These are phyloP conservation scores for Beauveria brongniartii DNA, from an alignment of 2,329 filamentous ascomycete genomes.

Conservation along the genomic window DNA sequence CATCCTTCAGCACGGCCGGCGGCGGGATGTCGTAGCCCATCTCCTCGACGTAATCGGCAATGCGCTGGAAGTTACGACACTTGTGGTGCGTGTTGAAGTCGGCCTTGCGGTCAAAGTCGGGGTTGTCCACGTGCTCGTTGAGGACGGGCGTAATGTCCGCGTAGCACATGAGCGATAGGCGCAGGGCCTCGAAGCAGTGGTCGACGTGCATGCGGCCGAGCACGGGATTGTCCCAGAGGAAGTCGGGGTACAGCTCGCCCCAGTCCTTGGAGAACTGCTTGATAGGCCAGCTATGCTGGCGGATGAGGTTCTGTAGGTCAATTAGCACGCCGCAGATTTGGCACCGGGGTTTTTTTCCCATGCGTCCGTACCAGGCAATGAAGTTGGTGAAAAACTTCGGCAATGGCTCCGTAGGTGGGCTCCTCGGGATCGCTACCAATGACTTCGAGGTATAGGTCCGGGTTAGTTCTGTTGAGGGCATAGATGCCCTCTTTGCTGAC, in stretches of 20 bases:
- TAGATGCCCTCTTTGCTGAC: slow-evolving; percentile 4
- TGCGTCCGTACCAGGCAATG: slow-evolving; percentile 11
- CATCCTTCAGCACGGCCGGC: neutral
- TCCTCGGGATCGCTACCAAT: slow-evolving; percentile 7
- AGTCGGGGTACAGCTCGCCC: slow-evolving; percentile 9
- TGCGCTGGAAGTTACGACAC: slow-evolving; percentile 11
- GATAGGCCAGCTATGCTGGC: slow-evolving; percentile 10
- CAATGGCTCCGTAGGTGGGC: slow-evolving; percentile 8
- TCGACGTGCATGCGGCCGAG: slow-evolving; percentile 17
- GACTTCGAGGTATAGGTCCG: slow-evolving; percentile 6
- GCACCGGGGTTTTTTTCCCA: too few relatives aligned
- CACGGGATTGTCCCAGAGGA: slow-evolving; percentile 5
- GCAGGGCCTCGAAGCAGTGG: slow-evolving; percentile 25
- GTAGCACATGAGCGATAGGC: slow-evolving; percentile 14
- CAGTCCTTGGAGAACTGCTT: slow-evolving; percentile 9
- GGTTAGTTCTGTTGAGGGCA: slow-evolving; percentile 3
- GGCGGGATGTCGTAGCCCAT: slow-evolving; percentile 8
- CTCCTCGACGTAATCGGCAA: slow-evolving; percentile 9
- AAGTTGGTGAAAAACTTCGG: slow-evolving; percentile 14
- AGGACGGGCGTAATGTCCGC: slow-evolving; percentile 12
- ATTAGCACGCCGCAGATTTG: too few relatives aligned
- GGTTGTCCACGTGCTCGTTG: slow-evolving; percentile 2
- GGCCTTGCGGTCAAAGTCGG: slow-evolving; percentile 7
- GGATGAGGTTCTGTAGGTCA: slow-evolving; percentile 10
- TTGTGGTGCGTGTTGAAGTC: slow-evolving; percentile 13